Conservation (phyloP, 2,329 filamentous ascomycete genomes). For the Colletotrichum brevisporum region DNA sequence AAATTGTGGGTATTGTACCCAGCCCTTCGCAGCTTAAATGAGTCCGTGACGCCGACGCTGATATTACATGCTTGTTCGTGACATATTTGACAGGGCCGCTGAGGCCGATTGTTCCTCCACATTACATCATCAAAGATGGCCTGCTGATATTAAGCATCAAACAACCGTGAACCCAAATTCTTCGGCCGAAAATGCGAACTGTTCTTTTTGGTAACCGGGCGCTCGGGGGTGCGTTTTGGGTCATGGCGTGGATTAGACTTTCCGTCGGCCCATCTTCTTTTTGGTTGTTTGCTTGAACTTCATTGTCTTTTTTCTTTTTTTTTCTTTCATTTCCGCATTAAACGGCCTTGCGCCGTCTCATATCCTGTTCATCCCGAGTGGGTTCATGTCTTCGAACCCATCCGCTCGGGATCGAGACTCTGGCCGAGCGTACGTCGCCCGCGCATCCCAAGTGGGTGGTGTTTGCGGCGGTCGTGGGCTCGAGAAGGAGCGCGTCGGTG, state of each 20-base stretch:
- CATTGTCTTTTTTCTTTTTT: slow-evolving; percentile 1
- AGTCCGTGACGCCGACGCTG: slow-evolving; percentile 42
- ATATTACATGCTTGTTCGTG: slow-evolving; percentile 29
- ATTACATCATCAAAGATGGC: slow-evolving; percentile 23
- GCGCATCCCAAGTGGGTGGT: slow-evolving; percentile 57
- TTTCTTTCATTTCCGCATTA: slow-evolving; percentile 21
- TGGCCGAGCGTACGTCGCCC: slow-evolving; percentile 55
- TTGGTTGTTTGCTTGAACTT: neutral
- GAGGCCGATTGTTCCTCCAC: slow-evolving; percentile 25
- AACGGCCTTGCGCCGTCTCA: slow-evolving; percentile 43
- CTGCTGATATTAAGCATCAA: slow-evolving; percentile 5
- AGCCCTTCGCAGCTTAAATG: slow-evolving; percentile 30
- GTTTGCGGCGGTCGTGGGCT: slow-evolving; percentile 65
- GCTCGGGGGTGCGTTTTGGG: slow-evolving; percentile 15
- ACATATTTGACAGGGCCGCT: slow-evolving; percentile 21
- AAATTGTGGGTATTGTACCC: slow-evolving; percentile 25
- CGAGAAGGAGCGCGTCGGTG: slow-evolving; percentile 69
- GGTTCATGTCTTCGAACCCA: slow-evolving; percentile 62
- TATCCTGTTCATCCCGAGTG: slow-evolving; percentile 70
- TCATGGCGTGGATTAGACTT: neutral
- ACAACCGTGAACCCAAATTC: slow-evolving; percentile 1
- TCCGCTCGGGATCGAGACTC: slow-evolving; percentile 44
- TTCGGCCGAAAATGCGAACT: slow-evolving; percentile 27
- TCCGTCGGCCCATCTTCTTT: slow-evolving; percentile 1
- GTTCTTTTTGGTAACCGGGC: neutral